Base-by-base conservation (phyloP, 2,329 filamentous ascomycete genomes). In the Talaromyces sp. region DNA sequence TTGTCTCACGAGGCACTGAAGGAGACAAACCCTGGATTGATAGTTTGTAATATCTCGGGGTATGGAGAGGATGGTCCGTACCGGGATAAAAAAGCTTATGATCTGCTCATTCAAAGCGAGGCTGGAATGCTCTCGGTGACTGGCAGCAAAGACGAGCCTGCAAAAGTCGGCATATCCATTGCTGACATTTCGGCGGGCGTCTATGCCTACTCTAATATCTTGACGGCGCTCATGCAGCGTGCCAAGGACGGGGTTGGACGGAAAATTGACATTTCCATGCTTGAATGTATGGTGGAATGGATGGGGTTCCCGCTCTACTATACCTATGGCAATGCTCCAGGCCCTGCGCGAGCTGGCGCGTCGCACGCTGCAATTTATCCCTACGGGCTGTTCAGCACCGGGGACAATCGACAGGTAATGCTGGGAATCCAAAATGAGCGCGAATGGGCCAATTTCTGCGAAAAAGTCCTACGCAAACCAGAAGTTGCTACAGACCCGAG, bases 251-350 rank as follows among this genome's bases (percentile, higher is more conserved):
- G 80, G 0, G 8, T 27, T 31, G 83, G 83, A 0, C 78, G 75
- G 32, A 74, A 76, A 19, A 75, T 85, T 21, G 83, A 85, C 50
- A 79, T 85, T 17, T 83, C 80, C 1, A 85, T 85, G 83, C 72
- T 85, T 8, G 83, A 85, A 66, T 77, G 78, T 54, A 82, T 85
- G 81, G 74, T 79, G 0, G 83, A 85, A 65, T 85, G 83, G 83
- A 85, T 85, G 82, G 72, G 72, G 0, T 85, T 84, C 54, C 82
- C 81, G 0, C 67, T 83, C 65, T 83, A 85, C 65, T 85, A 85
- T 61, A 71, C 81, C 0, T 81, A 76, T 62, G 69, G 81, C 2
- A 77, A 75, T 2, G 77, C 79, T 2, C 63, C 75, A 0, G 71
- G 75, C 0, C 81, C 81, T 0, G 68, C 69, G 1, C 74, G 79